Percentiles rank a stretch among this genome's conserved stretches.
Evolutionary conservation across 257 asterid genomes (phyloP).

Genomic region (Plantago elongata): DNA sequence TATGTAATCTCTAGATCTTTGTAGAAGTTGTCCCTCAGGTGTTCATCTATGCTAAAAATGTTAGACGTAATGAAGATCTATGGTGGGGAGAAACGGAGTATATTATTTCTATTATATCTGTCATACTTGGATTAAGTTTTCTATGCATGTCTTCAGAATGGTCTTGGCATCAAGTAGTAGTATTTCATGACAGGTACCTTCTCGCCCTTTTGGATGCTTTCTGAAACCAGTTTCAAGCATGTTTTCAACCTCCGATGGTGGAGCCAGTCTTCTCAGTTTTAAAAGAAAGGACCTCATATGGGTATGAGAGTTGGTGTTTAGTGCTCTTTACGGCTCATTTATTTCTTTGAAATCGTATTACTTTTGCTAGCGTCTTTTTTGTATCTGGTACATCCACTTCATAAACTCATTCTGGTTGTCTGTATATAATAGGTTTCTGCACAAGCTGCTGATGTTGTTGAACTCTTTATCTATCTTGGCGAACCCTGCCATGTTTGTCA

Average conservation of each 20-base stretch:
- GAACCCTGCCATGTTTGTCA: slow-evolving; percentile 96
- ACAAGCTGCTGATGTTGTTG: slow-evolving; percentile 93
- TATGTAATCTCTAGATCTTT: slow-evolving; percentile 38
- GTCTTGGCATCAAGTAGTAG: slow-evolving; percentile 18
- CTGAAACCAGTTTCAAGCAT: slow-evolving; percentile 91
- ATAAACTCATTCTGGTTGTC: slow-evolving; percentile 18
- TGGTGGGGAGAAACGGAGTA: too few species aligned
- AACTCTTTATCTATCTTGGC: slow-evolving; percentile 83
- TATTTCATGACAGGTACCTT: slow-evolving; percentile 61
- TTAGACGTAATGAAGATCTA: too few species aligned
- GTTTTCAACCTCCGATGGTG: slow-evolving; percentile 79
- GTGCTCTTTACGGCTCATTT: slow-evolving; percentile 16
- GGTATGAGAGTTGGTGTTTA: slow-evolving; percentile 45
- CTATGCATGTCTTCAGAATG: background rate
- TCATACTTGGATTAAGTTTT: background rate
- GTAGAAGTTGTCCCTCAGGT: slow-evolving; percentile 16
- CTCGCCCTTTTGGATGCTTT: slow-evolving; percentile 92
- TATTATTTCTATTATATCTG: background rate
- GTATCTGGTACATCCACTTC: slow-evolving; percentile 6
- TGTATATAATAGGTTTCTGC: slow-evolving; percentile 60
- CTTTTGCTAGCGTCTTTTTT: background rate
- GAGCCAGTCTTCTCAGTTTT: slow-evolving; percentile 82
- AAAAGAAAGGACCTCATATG: slow-evolving; percentile 80
- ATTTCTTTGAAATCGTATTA: slow-evolving; percentile 6
- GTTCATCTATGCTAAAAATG: slow-evolving; percentile 2